Conservation (phyloP, 371 early-diverging fungal species). For the Lichtheimia corymbifera region DNA sequence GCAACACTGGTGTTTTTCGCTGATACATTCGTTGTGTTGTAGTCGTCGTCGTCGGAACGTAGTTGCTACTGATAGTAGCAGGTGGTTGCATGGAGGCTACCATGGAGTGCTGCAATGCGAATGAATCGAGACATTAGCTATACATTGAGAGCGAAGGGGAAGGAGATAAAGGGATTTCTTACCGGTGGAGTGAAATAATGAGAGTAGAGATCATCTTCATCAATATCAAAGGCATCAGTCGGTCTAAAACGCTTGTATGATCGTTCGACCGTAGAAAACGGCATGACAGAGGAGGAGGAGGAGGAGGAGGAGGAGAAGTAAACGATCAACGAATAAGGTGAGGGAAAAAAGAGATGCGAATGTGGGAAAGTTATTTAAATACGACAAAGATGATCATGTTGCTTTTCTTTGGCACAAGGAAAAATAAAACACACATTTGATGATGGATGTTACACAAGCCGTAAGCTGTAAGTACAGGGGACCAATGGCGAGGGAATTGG, state of each 20-base stretch:
- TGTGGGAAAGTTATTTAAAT: conserved; percentile 11
- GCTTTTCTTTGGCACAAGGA: not conserved
- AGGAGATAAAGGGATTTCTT: too few relatives aligned
- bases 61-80: not conserved
- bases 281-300: conserved; percentile 14
- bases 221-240: not conserved
- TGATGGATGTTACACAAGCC: too few relatives aligned
- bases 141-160: too few relatives aligned
- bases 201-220: not conserved
- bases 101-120: conserved; percentile 1
- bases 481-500: too few relatives aligned
- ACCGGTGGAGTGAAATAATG: conserved; percentile 8
- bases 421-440: too few relatives aligned
- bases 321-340: conserved; percentile 1
- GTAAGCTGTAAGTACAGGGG: too few relatives aligned
- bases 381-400: not conserved
- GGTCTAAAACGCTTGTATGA: conserved; percentile 19
- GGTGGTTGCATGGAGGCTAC: conserved; percentile 3
- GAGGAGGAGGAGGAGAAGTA: not conserved
- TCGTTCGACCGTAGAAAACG: conserved; percentile 16
- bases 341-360: conserved; percentile 4
- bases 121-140: not conserved
- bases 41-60: not conserved
- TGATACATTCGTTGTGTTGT: not conserved
- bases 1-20: too few relatives aligned